These are phyloP conservation scores for Chiua virens DNA, from an alignment of 768 basidiomycete genomes.

Conservation along the genomic window DNA sequence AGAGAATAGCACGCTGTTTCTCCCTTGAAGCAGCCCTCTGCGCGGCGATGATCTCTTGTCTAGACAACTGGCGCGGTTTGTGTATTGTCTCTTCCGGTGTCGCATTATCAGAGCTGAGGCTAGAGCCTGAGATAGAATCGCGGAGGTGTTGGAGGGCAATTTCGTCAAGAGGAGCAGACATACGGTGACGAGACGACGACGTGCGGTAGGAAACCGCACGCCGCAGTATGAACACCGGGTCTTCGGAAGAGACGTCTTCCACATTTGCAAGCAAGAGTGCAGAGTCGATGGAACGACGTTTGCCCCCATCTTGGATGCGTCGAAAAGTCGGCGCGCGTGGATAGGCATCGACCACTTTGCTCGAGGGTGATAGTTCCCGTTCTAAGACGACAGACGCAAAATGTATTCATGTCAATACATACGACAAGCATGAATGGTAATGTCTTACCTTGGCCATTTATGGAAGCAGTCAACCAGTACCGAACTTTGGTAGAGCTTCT, in stretches of 20 bases:
- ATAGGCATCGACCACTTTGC: slow-evolving; percentile 84
- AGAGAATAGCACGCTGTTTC: slow-evolving; percentile 82
- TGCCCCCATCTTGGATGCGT: slow-evolving; percentile 53
- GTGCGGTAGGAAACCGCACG: slow-evolving; percentile 75
- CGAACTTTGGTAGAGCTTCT: slow-evolving; percentile 76
- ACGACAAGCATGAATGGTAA: background rate
- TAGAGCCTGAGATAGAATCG: slow-evolving; percentile 60
- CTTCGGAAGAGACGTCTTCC: slow-evolving; percentile 77
- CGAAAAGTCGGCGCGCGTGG: slow-evolving; percentile 70
- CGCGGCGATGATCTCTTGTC: slow-evolving; percentile 90
- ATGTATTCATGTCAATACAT: slow-evolving; percentile 7
- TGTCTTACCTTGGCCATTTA: slow-evolving; percentile 61
- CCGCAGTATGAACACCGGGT: slow-evolving; percentile 89
- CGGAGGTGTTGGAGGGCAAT: slow-evolving; percentile 73
- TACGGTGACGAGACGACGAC: slow-evolving; percentile 66
- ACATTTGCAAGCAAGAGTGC: slow-evolving; percentile 63
- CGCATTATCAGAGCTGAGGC: slow-evolving; percentile 49
- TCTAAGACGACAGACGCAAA: slow-evolving; percentile 47
- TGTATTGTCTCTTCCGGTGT: slow-evolving; percentile 30
- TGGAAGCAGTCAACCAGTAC: slow-evolving; percentile 70
- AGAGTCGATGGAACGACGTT: slow-evolving; percentile 88
- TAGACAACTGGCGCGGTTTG: slow-evolving; percentile 49
- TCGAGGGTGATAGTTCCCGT: slow-evolving; percentile 73
- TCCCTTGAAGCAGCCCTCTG: slow-evolving; percentile 86
- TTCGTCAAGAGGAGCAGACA: slow-evolving; percentile 80